Percentiles rank a stretch among this genome's conserved stretches.
These are phyloP conservation scores for Metschnikowia bowlesiae DNA, from an alignment of 805 yeast genomes.

Conservation along the genomic window DNA sequence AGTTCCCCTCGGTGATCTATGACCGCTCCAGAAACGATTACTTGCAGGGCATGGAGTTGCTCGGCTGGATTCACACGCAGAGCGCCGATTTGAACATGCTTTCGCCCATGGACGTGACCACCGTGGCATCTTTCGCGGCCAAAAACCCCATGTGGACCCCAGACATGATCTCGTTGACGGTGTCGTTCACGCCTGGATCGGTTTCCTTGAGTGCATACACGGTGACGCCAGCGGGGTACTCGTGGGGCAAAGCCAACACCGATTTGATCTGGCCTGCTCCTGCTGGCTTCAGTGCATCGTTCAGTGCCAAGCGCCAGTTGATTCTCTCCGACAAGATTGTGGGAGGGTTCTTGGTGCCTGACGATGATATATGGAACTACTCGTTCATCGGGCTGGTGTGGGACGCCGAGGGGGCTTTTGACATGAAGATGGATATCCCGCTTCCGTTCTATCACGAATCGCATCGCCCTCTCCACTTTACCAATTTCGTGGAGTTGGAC, in stretches of 20 bases:
- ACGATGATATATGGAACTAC: conserved; percentile 83
- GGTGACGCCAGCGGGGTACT: conserved; percentile 58
- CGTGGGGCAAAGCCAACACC: conserved; percentile 70
- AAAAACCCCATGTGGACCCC: conserved; percentile 36
- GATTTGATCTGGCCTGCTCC: conserved; percentile 56
- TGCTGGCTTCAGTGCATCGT: conserved; percentile 59
- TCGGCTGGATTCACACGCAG: conserved; percentile 96
- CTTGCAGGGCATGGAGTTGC: conserved; percentile 54
- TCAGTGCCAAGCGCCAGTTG: conserved; percentile 61
- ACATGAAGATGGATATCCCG: conserved; percentile 73
- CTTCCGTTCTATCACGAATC: conserved; percentile 75
- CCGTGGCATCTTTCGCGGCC: conserved; percentile 45
- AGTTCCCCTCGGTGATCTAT: conserved; percentile 51
- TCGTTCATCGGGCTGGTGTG: conserved; percentile 84
- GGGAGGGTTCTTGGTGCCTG: conserved; percentile 87
- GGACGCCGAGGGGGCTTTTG: conserved; percentile 56
- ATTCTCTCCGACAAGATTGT: conserved; percentile 67
- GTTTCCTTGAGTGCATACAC: conserved; percentile 67
- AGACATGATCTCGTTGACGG: conserved; percentile 54
- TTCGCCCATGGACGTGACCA: conserved; percentile 66
- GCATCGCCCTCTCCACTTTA: conserved; percentile 87
- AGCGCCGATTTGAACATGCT: conserved; percentile 59
- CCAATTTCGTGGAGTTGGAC: conserved; percentile 64
- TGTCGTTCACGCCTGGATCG: conserved; percentile 79
- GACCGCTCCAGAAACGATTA: conserved; percentile 31